Evolutionary conservation across 2,329 filamentous ascomycete species (phyloP).

Genomic region (Cladophialophora immunda): DNA sequence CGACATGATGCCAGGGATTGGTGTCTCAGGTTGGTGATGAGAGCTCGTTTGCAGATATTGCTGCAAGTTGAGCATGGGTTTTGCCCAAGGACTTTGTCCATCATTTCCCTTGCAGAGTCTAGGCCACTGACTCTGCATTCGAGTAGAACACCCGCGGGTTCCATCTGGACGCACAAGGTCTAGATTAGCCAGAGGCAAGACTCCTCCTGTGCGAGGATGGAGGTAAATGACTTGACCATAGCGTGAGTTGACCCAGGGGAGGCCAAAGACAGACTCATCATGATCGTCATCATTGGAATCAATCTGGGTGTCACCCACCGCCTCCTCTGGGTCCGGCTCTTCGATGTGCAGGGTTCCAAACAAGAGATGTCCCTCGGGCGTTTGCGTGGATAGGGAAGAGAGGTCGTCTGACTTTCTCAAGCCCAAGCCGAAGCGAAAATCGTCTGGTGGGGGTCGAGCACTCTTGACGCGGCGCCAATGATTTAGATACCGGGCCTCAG

Average conservation of each 20-base stretch:
- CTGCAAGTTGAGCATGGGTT: conserved; percentile 1
- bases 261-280: conserved; percentile 44
- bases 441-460: conserved; percentile 10
- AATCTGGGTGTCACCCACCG: background rate
- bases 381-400: background rate
- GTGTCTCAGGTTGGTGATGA: background rate
- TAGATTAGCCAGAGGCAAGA: conserved; percentile 32
- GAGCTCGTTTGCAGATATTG: background rate
- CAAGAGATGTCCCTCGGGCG: background rate
- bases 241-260: conserved; percentile 66
- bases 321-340: background rate
- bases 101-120: background rate
- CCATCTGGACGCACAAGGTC: background rate
- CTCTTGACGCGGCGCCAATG: conserved; percentile 34
- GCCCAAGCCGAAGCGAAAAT: conserved; percentile 20
- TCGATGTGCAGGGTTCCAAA: background rate
- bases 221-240: conserved; percentile 61
- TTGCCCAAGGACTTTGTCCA: background rate
- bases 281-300: background rate
- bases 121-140: background rate
- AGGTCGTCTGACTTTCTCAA: background rate
- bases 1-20: background rate
- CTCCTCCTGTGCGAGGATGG: conserved; percentile 47
- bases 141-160: background rate
- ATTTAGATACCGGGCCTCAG: conserved; percentile 18